Evolutionary conservation across 371 early-diverging fungal species (phyloP), one percentile per base, ranked within the genome.

Genomic region (Funneliformis caledonium): DNA sequence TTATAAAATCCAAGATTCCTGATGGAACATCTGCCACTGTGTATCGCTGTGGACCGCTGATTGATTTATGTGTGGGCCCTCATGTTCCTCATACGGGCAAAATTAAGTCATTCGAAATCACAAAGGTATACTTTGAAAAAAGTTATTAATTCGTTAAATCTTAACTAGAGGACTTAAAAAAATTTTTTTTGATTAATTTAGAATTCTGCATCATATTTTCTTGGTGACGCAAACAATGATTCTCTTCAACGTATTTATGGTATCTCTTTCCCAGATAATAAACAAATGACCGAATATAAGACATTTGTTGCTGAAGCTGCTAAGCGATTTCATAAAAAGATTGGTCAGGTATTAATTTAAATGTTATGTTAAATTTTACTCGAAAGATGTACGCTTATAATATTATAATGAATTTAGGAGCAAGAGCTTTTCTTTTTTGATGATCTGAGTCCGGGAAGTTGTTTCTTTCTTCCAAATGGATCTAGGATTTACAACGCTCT

Each of bases 31-130:
- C 93, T 56, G 96, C 97, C 85, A 99, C 99, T 19, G 99, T 99
- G 75, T 99, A 99, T 89, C 93, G 97, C 74, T 98, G 99, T 83
- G 99, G 99, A 74, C 97, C 98, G 47, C 91, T 99, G 83, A 97
- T 99, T 78, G 99, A 99, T 92, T 90, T 99, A 88, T 99, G 99
- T 90, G 88, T 92, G 82, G 99, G 99, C 56, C 99, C 99, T 76
- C 99, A 99, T 86, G 92, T 99, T 79, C 96, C 96, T 75, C 90
- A 94, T 87, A 99, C 99, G 50, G 96, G 97, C 59, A 90, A 92
- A 80, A 95, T 99, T 84, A 99, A 98, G 89, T 92, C 98, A 19
- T 92, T 99, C 78, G 92, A 95, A 33, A 92, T 99, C 70, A 93
- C 93, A 84, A 98, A 97, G 89, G 91, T 90, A 78, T 60, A 37